Evolutionary conservation across 805 yeast genomes (phyloP).

Genomic region (Candida easanensis): DNA sequence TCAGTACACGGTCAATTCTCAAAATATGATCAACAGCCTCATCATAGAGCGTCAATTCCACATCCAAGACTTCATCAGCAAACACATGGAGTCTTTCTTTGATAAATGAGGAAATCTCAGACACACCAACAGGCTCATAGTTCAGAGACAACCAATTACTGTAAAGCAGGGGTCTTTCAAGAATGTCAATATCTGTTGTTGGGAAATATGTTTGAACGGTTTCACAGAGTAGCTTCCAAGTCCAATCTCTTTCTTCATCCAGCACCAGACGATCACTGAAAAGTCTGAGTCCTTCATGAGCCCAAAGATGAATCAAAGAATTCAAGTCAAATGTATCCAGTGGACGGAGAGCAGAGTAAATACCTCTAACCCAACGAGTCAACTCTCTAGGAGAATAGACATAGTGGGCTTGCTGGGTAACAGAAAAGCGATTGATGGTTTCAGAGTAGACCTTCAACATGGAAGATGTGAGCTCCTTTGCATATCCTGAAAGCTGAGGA

Average conservation of each 20-base stretch:
- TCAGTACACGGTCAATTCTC: constrained; percentile 75
- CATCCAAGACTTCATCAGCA: constrained; percentile 73
- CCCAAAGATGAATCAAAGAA: constrained; percentile 63
- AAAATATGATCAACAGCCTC: constrained; percentile 72
- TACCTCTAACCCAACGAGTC: constrained; percentile 83
- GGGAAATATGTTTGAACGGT: constrained; percentile 45
- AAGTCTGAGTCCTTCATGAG: constrained; percentile 75
- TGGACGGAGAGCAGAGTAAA: constrained; percentile 47
- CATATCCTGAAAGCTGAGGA: constrained; percentile 58
- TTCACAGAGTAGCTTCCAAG: constrained; percentile 35
- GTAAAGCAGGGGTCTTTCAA: constrained; percentile 56
- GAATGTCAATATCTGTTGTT: constrained; percentile 36
- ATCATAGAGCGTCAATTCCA: constrained; percentile 59
- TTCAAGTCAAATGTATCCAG: constrained; percentile 36
- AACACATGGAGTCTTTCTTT: constrained; percentile 64
- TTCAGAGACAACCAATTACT: constrained; percentile 72
- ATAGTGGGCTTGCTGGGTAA: constrained; percentile 51
- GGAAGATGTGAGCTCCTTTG: constrained; percentile 51
- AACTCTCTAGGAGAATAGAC: constrained; percentile 87
- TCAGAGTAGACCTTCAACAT: constrained; percentile 61
- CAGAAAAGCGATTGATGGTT: constrained; percentile 41
- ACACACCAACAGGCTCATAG: constrained; percentile 53
- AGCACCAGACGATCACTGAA: constrained; percentile 69
- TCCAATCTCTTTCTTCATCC: constrained; percentile 46
- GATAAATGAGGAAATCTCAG: constrained; percentile 52